Base-by-base conservation (phyloP, 2,329 filamentous ascomycete species). In the Leptographium lundbergii region DNA sequence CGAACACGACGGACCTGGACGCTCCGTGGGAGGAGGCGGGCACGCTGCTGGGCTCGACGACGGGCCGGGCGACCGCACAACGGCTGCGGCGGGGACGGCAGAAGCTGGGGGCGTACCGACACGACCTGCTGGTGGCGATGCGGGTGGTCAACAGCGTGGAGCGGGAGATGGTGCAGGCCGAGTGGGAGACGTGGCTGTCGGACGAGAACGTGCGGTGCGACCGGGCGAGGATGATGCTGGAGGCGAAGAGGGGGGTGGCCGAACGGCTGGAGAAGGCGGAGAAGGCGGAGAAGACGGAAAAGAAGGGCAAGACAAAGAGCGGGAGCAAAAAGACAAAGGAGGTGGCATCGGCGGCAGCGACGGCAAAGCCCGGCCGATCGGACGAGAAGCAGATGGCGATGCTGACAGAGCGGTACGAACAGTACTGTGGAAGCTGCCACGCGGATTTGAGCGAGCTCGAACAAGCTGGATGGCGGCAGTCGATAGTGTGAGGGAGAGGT, bases 111-210 rank as follows among this genome's bases (percentile, higher is more conserved):
- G 77, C 82, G 2, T 94, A 96, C 69, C 81, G 94, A 3, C 90
- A 99, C 70, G 91, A 97, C 68, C 77, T 99, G 24, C 75, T 97
- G 2, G 91, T 99, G 6, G 91, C 91, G 6, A 84, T 97, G 75
- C 84, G 91, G 5, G 82, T 96, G 2, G 86, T 97, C 61, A 96
- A 97, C 72, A 86, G 81, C 60, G 84, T 97, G 32, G 94, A 97
- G 75, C 80, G 81, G 60, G 91, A 96, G 70, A 86, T 96, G 70
- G 72, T 97, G 58, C 81, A 84, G 67, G 87, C 87, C 0, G 92
- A 96, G 71, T 99, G 91, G 86, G 91, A 96, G 74, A 88, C 89
- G 63, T 99, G 92, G 91, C 79, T 97, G 34, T 72, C 81, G 3
- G 86, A 89, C 64, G 94, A 99, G 73, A 86, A 84, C 63, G 72